phyloP scores from a whole-genome alignment of 495 filamentous ascomycete species.

The Penicillium maclennaniae region DNA sequence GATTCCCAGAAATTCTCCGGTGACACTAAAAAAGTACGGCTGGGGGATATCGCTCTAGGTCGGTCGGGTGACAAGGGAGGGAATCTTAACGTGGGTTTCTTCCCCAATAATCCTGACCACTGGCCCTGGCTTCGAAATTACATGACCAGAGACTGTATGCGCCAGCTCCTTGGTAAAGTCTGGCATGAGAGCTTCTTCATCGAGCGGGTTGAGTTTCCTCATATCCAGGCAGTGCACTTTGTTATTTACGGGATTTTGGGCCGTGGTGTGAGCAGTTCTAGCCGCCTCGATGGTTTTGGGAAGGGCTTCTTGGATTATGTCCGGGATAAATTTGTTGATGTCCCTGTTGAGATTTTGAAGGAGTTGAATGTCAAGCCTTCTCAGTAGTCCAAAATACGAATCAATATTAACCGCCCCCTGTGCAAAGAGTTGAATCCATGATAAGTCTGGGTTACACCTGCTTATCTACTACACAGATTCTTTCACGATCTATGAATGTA shows the following conservation, averaged over 20 bases:
- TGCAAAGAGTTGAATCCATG: no score
- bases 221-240: constrained; percentile 45
- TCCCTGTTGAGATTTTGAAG: constrained; percentile 23
- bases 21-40: constrained; percentile 1
- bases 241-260: constrained; percentile 49
- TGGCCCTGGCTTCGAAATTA: constrained; percentile 45
- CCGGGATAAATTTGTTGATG: constrained; percentile 39
- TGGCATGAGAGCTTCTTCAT: constrained; percentile 35
- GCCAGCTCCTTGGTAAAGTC: constrained; percentile 27
- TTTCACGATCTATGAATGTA: no score
- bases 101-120: constrained; percentile 28
- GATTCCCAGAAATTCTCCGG: no score
- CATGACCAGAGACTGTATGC: constrained; percentile 35
- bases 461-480: no score
- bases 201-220: constrained; percentile 45
- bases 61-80: constrained; percentile 50
- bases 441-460: no score
- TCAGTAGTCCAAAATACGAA: no score
- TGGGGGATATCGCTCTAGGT: constrained; percentile 40
- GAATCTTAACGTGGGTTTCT: constrained; percentile 50
- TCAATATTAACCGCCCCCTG: no score
- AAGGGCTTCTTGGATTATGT: constrained; percentile 52
- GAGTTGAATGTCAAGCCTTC: no score
- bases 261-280: constrained; percentile 46
- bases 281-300: constrained; percentile 44